phyloP scores from a whole-genome alignment of 495 filamentous ascomycete species.

The Penicillium chermesinum region DNA sequence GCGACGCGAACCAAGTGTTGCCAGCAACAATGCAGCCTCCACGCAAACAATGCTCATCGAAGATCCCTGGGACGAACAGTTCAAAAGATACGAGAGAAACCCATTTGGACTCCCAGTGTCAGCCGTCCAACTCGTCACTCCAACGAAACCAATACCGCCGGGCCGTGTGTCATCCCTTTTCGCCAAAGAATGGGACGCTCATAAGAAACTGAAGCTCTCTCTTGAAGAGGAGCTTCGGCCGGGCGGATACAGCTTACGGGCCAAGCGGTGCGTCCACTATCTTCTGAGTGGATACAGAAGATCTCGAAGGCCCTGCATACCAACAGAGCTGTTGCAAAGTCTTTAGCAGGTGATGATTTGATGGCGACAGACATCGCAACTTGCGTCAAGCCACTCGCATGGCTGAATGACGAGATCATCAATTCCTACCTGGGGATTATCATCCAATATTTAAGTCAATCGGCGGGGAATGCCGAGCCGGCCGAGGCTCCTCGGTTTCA shows the following conservation, averaged over 20 bases:
- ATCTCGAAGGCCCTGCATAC: conserved; percentile 30
- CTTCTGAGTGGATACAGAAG: conserved; percentile 39
- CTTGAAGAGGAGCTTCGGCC: conserved; percentile 15
- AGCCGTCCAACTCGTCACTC: conserved; percentile 31
- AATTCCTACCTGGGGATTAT: conserved; percentile 60
- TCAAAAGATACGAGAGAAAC: conserved; percentile 8
- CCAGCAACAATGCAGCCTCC: background rate
- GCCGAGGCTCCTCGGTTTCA: conserved; percentile 56
- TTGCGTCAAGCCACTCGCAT: conserved; percentile 48
- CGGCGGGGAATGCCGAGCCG: conserved; percentile 38
- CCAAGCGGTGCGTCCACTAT: conserved; percentile 39
- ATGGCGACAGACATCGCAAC: conserved; percentile 56
- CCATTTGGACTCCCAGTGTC: conserved; percentile 33
- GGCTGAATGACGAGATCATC: conserved; percentile 84
- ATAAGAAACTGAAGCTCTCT: conserved; percentile 10
- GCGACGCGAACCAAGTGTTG: background rate
- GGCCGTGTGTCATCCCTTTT: conserved; percentile 33
- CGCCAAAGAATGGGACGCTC: conserved; percentile 25
- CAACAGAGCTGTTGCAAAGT: conserved; percentile 34
- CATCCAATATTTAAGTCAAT: conserved; percentile 53
- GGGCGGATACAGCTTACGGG: conserved; percentile 22
- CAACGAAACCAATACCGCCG: conserved; percentile 23
- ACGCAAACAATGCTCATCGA: conserved; percentile 14
- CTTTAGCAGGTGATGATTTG: conserved; percentile 52
- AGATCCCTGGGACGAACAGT: conserved; percentile 23